Percentiles rank a stretch among this genome's conserved stretches.
These are phyloP conservation scores for Ascobolus immersus DNA, from an alignment of 495 filamentous ascomycete species.

Conservation along the genomic window DNA sequence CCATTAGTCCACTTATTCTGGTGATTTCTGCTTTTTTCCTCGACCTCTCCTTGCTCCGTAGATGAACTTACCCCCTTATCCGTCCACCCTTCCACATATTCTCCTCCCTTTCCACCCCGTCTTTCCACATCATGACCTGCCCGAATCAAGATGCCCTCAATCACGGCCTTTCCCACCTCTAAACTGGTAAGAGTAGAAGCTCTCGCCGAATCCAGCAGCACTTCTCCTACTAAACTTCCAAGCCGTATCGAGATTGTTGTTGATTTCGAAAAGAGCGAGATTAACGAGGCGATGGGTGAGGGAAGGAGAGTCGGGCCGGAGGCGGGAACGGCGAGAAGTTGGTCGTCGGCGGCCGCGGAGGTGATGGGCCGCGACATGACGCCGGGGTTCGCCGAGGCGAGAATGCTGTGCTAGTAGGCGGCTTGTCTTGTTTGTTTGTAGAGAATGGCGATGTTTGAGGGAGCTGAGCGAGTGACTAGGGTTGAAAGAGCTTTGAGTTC, in stretches of 20 bases:
- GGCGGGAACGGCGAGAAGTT: slow-evolving; percentile 4
- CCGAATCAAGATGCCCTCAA: slow-evolving; percentile 39
- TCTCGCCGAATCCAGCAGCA: slow-evolving; percentile 38
- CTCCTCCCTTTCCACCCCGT: slow-evolving; percentile 2
- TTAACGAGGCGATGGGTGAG: slow-evolving; percentile 35
- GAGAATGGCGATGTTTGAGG: too few species aligned
- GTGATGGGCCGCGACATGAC: too few species aligned
- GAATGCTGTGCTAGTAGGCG: too few species aligned
- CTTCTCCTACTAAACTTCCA: slow-evolving; percentile 38
- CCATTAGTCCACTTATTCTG: too few species aligned
- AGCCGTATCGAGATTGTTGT: slow-evolving; percentile 45
- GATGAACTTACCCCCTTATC: slow-evolving; percentile 13
- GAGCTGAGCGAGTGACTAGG: too few species aligned
- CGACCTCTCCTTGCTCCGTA: too few species aligned
- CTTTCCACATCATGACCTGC: slow-evolving; percentile 39
- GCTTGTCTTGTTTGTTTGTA: too few species aligned
- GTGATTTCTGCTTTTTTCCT: too few species aligned
- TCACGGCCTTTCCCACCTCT: slow-evolving; percentile 37
- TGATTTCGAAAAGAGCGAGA: slow-evolving; percentile 42
- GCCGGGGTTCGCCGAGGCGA: too few species aligned
- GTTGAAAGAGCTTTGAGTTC: too few species aligned
- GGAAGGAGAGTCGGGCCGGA: slow-evolving; percentile 39
- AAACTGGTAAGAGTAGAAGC: slow-evolving; percentile 43
- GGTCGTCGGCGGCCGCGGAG: too few species aligned
- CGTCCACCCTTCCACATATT: slow-evolving; percentile 10